Conservation (phyloP, 2,329 filamentous ascomycete species). For the Aureobasidium sp. region DNA sequence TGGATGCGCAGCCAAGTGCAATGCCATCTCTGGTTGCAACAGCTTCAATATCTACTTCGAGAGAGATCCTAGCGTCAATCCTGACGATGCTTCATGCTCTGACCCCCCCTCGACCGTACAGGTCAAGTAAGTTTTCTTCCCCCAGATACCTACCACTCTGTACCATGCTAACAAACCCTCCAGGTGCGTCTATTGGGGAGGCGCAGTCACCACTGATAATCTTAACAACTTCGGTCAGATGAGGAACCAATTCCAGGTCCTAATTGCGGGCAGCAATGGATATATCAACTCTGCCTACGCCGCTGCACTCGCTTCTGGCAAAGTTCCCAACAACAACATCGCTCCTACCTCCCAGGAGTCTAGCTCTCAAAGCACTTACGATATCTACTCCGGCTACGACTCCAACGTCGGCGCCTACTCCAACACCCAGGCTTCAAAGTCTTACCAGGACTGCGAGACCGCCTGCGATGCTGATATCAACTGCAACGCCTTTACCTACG, state of each 20-base stretch:
- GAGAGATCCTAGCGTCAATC: background rate
- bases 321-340: background rate
- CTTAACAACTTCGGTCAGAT: constrained; percentile 22
- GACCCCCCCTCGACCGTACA: constrained; percentile 14
- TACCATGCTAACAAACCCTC: background rate
- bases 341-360: constrained; percentile 9
- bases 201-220: constrained; percentile 17
- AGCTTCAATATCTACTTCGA: constrained; percentile 17
- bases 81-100: constrained; percentile 14
- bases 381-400: constrained; percentile 6
- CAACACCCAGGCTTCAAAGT: constrained; percentile 5
- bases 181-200: constrained; percentile 25
- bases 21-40: constrained; percentile 10
- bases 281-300: constrained; percentile 12
- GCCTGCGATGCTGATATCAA: constrained; percentile 8
- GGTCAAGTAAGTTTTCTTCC: too few species aligned
- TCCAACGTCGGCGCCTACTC: constrained; percentile 4
- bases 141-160: too few species aligned
- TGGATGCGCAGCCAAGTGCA: constrained; percentile 10
- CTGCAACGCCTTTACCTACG: constrained; percentile 14
- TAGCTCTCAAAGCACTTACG: constrained; percentile 1
- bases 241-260: constrained; percentile 14
- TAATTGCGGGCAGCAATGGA: constrained; percentile 13
- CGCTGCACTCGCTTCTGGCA: constrained; percentile 10
- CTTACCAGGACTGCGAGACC: constrained; percentile 13